Evolutionary conservation across 1,284 basidiomycete species (phyloP).

Genomic region (Cutaneotrichosporon mucoides): DNA sequence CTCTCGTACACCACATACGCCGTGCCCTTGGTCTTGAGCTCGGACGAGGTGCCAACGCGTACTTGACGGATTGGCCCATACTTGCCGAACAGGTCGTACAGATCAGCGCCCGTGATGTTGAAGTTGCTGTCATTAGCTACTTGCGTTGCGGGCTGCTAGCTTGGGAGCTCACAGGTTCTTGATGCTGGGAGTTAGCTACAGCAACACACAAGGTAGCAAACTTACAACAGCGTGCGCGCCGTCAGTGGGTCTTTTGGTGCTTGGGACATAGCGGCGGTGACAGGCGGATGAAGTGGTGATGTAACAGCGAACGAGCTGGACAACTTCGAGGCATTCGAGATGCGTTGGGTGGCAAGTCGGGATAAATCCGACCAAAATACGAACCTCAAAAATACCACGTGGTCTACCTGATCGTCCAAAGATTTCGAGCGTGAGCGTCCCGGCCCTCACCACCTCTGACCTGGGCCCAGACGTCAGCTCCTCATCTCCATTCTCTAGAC

Average conservation of each 20-base stretch:
- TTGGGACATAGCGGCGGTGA: slow-evolving; percentile 22
- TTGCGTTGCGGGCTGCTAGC: neutral
- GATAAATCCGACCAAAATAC: slow-evolving; percentile 4
- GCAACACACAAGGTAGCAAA: neutral
- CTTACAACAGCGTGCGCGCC: slow-evolving; percentile 46
- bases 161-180: slow-evolving; percentile 44
- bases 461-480: neutral
- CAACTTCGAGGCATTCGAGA: neutral
- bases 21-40: slow-evolving; percentile 81
- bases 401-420: neutral
- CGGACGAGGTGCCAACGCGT: slow-evolving; percentile 77
- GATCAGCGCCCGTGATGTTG: slow-evolving; percentile 80
- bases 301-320: no score
- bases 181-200: slow-evolving; percentile 28
- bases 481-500: neutral
- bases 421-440: slow-evolving; percentile 1
- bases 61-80: slow-evolving; percentile 97
- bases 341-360: slow-evolving; percentile 4
- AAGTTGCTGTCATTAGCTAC: slow-evolving; percentile 60
- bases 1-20: slow-evolving; percentile 71
- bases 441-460: no score
- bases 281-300: neutral
- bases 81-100: slow-evolving; percentile 96
- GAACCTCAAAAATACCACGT: neutral
- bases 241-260: slow-evolving; percentile 36